Conservation (phyloP, 176 grass and related monocot species). For the Phoenix roebelenii region DNA sequence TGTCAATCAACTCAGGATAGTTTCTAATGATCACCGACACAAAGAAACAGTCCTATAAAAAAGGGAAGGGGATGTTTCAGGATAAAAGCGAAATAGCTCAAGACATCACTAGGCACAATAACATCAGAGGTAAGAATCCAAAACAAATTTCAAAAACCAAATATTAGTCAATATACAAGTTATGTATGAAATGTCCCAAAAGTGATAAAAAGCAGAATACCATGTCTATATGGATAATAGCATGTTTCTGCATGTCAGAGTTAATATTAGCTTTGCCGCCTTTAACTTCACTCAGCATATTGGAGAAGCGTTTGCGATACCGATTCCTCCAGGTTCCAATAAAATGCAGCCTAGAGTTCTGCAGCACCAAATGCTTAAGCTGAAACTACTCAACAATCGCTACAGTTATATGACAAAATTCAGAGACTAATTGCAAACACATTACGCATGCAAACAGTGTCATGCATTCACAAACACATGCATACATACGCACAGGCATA, state of each 20-base stretch:
- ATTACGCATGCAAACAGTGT: too few species aligned
- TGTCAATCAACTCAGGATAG: constrained; percentile 63
- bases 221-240: constrained; percentile 86
- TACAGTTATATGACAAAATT: not conserved
- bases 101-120: not conserved
- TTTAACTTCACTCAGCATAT: constrained; percentile 33
- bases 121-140: not conserved
- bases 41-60: constrained; percentile 78
- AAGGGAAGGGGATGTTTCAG: constrained; percentile 12
- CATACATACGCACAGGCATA: too few species aligned
- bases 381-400: not conserved
- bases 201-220: constrained; percentile 31
- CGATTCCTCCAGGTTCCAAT: constrained; percentile 98
- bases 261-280: constrained; percentile 28
- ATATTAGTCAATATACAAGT: too few species aligned
- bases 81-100: constrained; percentile 7
- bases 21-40: constrained; percentile 86
- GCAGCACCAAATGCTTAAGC: constrained; percentile 19
- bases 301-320: constrained; percentile 68
- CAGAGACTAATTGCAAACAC: not conserved
- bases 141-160: constrained; percentile 3
- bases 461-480: too few species aligned
- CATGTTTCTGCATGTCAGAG: constrained; percentile 40
- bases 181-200: too few species aligned
- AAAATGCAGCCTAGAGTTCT: constrained; percentile 92